Evolutionary conservation across 805 yeast genomes (phyloP).

Genomic region (Yarrowia porcina): DNA sequence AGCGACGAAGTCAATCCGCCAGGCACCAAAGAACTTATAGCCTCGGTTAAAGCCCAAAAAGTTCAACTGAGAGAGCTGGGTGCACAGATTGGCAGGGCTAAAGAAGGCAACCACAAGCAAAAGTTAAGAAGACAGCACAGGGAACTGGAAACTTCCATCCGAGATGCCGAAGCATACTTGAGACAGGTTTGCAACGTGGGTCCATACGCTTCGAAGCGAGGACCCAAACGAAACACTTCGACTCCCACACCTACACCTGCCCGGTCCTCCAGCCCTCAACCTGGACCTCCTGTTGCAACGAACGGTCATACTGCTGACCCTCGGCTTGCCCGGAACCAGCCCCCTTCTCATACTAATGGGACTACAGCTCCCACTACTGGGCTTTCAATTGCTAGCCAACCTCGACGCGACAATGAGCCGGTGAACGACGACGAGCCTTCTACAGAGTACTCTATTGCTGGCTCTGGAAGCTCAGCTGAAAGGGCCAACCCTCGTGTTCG

Average conservation of each 20-base stretch:
- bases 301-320: background rate
- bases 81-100: background rate
- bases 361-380: background rate
- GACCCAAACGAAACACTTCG: background rate
- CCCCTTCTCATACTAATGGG: too few relatives aligned
- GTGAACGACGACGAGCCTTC: background rate
- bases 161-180: background rate
- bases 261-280: background rate
- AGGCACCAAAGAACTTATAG: background rate
- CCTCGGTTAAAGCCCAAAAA: background rate
- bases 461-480: background rate
- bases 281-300: background rate
- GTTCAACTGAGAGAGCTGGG: background rate
- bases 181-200: background rate
- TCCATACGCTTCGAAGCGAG: background rate
- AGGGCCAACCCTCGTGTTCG: background rate
- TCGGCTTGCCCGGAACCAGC: too few relatives aligned
- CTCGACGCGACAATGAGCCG: background rate
- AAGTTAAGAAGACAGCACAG: background rate
- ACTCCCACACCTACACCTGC: background rate
- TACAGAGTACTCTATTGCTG: conserved; percentile 10
- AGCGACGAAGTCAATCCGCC: background rate
- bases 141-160: background rate
- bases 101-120: background rate
- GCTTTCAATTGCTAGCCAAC: conserved; percentile 1